phyloP scores from a whole-genome alignment of 108 stramenopile species.

The Nannochloropsis gaditana region DNA sequence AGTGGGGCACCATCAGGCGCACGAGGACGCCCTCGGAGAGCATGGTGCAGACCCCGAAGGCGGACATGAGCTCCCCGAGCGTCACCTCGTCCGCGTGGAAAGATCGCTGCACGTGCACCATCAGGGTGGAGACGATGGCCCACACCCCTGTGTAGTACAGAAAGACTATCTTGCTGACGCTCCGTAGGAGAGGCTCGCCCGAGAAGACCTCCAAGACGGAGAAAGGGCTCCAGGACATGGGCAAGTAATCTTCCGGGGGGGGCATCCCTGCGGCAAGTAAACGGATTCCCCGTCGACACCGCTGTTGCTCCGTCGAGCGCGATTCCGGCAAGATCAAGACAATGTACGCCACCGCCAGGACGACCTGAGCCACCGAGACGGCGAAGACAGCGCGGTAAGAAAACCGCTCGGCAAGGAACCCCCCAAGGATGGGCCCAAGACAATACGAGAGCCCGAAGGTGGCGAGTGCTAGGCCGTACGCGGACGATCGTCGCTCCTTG shows the following conservation, averaged over 20 bases:
- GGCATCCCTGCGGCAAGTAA: background rate
- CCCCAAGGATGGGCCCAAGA: slow-evolving; percentile 85
- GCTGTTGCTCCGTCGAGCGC: background rate
- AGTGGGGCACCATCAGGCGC: background rate
- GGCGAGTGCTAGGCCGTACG: slow-evolving; percentile 91
- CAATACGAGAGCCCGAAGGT: slow-evolving; percentile 89
- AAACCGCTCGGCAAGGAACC: slow-evolving; percentile 68
- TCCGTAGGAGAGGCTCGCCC: slow-evolving; percentile 59
- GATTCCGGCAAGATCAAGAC: slow-evolving; percentile 49
- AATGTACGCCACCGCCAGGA: slow-evolving; percentile 46
- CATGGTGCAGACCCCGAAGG: slow-evolving; percentile 85
- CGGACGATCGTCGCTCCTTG: slow-evolving; percentile 72
- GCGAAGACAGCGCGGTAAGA: slow-evolving; percentile 55
- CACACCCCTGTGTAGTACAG: slow-evolving; percentile 86
- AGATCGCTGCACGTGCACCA: slow-evolving; percentile 40
- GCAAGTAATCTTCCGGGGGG: background rate
- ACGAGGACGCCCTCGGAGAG: slow-evolving; percentile 68
- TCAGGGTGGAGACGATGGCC: slow-evolving; percentile 82
- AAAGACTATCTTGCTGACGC: slow-evolving; percentile 73
- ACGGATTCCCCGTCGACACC: background rate
- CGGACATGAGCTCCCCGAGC: slow-evolving; percentile 82
- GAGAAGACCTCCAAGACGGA: slow-evolving; percentile 25
- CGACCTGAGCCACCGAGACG: slow-evolving; percentile 37
- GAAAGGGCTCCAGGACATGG: slow-evolving; percentile 37
- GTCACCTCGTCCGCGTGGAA: slow-evolving; percentile 63